A percentile compares a stretch with the other conserved stretches of the same genome.
These are phyloP conservation scores for Chrysanthemum seticuspe DNA, from an alignment of 129 eudicot species.

Conservation along the genomic window DNA sequence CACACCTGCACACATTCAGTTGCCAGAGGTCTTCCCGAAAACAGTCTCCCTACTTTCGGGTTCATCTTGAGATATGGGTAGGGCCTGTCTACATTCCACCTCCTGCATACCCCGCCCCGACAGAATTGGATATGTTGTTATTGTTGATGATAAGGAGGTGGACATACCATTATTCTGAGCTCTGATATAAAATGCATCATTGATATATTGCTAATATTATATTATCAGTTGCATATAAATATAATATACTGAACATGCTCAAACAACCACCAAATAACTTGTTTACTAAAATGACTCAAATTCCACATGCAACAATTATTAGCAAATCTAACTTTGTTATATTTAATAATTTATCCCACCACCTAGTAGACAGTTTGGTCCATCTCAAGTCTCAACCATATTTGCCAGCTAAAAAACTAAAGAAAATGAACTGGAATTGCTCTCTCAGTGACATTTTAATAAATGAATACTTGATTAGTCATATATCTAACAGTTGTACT, in stretches of 20 bases:
- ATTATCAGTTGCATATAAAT: neutral
- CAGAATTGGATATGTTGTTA: too few species aligned
- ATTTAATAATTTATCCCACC: neutral
- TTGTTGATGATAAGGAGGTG: too few species aligned
- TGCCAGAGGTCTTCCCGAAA: too few species aligned
- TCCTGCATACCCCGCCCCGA: too few species aligned
- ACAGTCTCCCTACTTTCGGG: too few species aligned
- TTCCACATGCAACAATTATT: slow-evolving; percentile 18
- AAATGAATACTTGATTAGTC: slow-evolving; percentile 31
- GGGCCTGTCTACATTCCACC: too few species aligned
- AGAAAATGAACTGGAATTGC: slow-evolving; percentile 30
- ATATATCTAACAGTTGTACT: slow-evolving; percentile 39
- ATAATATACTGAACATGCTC: neutral
- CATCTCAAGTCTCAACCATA: slow-evolving; percentile 35
- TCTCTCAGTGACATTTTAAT: slow-evolving; percentile 26
- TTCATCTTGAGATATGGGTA: too few species aligned
- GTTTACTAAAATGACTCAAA: slow-evolving; percentile 4
- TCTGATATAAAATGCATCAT: too few species aligned
- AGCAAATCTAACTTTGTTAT: slow-evolving; percentile 10
- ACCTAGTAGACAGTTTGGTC: slow-evolving; percentile 20
- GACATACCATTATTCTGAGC: too few species aligned
- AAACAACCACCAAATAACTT: slow-evolving; percentile 5
- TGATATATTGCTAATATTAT: neutral
- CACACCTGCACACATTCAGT: too few species aligned
- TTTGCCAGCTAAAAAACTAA: slow-evolving; percentile 35